These are phyloP conservation scores for Oryza officinalis DNA, from an alignment of 176 grass and related monocot species.

Conservation along the genomic window DNA sequence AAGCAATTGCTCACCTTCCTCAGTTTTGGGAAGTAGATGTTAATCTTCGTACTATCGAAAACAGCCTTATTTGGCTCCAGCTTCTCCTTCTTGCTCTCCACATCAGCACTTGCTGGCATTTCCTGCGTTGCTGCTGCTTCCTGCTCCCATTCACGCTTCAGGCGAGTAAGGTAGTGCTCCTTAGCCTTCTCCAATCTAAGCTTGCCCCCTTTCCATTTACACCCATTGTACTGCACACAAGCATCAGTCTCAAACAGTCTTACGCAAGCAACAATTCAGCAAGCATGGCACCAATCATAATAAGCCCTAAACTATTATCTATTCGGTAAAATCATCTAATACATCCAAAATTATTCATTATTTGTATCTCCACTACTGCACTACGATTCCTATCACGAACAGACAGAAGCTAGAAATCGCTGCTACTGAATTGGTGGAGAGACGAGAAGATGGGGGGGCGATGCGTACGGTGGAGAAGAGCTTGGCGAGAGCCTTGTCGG, in stretches of 20 bases:
- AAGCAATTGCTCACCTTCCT: slow-evolving; percentile 59
- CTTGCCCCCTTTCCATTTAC: slow-evolving; percentile 94
- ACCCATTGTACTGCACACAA: slow-evolving; percentile 84
- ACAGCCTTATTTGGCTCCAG: slow-evolving; percentile 27
- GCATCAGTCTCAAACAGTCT: neutral
- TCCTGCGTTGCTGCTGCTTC: slow-evolving; percentile 34
- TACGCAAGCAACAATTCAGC: neutral
- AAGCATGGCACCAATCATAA: neutral
- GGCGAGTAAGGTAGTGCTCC: slow-evolving; percentile 74
- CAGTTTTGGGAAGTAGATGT: slow-evolving; percentile 80
- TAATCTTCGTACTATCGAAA: slow-evolving; percentile 54
- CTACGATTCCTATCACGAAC: neutral
- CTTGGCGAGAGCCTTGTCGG: slow-evolving; percentile 71
- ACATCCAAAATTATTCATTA: neutral
- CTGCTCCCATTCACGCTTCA: slow-evolving; percentile 81
- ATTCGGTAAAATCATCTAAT: neutral
- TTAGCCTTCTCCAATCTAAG: slow-evolving; percentile 87
- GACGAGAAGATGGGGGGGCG: neutral
- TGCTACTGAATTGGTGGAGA: neutral
- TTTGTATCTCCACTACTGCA: neutral
- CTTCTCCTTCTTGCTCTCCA: slow-evolving; percentile 37
- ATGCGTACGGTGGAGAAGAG: slow-evolving; percentile 70
- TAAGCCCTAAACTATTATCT: neutral
- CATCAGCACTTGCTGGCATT: slow-evolving; percentile 15
- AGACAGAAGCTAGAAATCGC: neutral